Evolutionary conservation across 768 basidiomycete genomes (phyloP).

Genomic region (Rickenella mellea): DNA sequence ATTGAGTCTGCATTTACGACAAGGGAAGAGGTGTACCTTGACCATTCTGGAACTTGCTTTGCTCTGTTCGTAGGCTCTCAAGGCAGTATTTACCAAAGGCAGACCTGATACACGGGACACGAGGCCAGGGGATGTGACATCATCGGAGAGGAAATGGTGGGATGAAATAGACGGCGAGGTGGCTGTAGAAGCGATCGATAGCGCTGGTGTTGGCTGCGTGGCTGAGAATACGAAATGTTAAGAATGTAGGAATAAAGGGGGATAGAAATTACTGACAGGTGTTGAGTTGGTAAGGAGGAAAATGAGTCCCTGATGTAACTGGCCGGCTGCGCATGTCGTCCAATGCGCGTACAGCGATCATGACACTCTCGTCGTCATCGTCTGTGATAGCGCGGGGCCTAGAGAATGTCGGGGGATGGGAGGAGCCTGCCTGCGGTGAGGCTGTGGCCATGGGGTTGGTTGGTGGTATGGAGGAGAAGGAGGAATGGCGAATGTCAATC

Average conservation of each 20-base stretch:
- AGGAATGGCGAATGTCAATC: too few relatives aligned
- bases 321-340: slow-evolving; percentile 64
- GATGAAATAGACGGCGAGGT: slow-evolving; percentile 9
- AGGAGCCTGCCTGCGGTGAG: too few relatives aligned
- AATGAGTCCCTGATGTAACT: background rate
- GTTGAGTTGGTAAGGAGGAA: slow-evolving; percentile 10
- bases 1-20: background rate
- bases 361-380: slow-evolving; percentile 64
- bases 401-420: too few relatives aligned
- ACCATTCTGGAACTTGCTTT: slow-evolving; percentile 81
- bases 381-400: too few relatives aligned
- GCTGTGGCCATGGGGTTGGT: too few relatives aligned
- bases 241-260: background rate
- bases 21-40: slow-evolving; percentile 41
- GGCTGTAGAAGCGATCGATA: slow-evolving; percentile 3
- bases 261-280: slow-evolving; percentile 11
- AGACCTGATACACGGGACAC: slow-evolving; percentile 55
- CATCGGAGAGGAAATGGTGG: slow-evolving; percentile 8
- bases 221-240: slow-evolving; percentile 1
- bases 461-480: too few relatives aligned
- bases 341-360: slow-evolving; percentile 69
- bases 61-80: slow-evolving; percentile 70
- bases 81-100: slow-evolving; percentile 64
- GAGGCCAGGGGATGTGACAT: slow-evolving; percentile 23
- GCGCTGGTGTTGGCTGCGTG: slow-evolving; percentile 2